Conservation (phyloP, 2,329 filamentous ascomycete species). For the Xylariaceae sp. region DNA sequence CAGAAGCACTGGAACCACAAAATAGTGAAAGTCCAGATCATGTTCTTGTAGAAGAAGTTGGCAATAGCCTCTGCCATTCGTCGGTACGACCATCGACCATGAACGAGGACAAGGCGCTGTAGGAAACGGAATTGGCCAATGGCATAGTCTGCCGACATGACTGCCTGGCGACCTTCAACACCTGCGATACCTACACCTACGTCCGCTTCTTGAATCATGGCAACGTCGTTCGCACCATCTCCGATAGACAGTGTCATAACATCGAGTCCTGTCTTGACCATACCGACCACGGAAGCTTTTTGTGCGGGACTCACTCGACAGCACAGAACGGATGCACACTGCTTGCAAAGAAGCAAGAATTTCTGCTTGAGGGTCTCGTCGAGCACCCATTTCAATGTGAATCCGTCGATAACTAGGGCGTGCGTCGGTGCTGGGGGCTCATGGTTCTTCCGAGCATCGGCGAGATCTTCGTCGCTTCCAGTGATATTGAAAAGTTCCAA, state of each 20-base stretch:
- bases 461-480: slow-evolving; percentile 81
- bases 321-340: slow-evolving; percentile 93
- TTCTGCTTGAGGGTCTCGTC: slow-evolving; percentile 81
- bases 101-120: slow-evolving; percentile 78
- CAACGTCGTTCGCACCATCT: slow-evolving; percentile 92
- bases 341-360: slow-evolving; percentile 92
- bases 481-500: slow-evolving; percentile 71
- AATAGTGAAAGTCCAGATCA: slow-evolving; percentile 93
- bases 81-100: slow-evolving; percentile 95
- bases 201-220: slow-evolving; percentile 96
- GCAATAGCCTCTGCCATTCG: slow-evolving; percentile 88
- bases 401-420: slow-evolving; percentile 91
- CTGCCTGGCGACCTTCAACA: slow-evolving; percentile 86
- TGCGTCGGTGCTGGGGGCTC: slow-evolving; percentile 83
- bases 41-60: slow-evolving; percentile 99
- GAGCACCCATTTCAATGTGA: slow-evolving; percentile 84
- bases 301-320: slow-evolving; percentile 96
- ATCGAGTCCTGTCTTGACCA: slow-evolving; percentile 92
- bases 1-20: slow-evolving; percentile 98
- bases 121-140: slow-evolving; percentile 92
- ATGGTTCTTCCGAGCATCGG: slow-evolving; percentile 74
- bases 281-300: slow-evolving; percentile 91
- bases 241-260: slow-evolving; percentile 95
- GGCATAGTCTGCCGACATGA: slow-evolving; percentile 94
- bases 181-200: slow-evolving; percentile 95